Conservation (phyloP, 2,329 filamentous ascomycete genomes). For the Ophiosphaerella narmari region DNA sequence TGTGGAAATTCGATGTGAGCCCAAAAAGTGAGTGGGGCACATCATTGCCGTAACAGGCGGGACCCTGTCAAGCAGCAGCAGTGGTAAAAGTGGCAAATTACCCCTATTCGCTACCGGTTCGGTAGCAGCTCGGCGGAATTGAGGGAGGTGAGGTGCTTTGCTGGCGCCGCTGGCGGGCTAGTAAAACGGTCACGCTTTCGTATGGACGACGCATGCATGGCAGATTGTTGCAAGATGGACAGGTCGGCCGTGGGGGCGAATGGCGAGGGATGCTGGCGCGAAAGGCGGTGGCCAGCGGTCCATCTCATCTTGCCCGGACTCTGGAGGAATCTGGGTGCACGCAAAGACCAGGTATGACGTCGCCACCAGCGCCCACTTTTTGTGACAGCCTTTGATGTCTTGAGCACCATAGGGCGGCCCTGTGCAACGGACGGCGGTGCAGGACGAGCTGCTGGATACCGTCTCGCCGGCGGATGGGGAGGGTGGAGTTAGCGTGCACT, state of each 20-base stretch:
- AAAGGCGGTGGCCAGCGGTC: conserved; percentile 5
- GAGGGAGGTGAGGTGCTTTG: conserved; percentile 1
- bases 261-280: neutral
- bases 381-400: neutral
- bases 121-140: conserved; percentile 1
- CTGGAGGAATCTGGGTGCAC: conserved; percentile 1
- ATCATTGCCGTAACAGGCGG: conserved; percentile 5
- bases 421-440: no score
- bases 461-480: neutral
- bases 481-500: conserved; percentile 5
- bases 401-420: neutral
- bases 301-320: conserved; percentile 1
- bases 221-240: neutral
- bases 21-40: conserved; percentile 1
- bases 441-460: neutral
- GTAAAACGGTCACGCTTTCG: conserved; percentile 6
- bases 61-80: neutral
- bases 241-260: neutral
- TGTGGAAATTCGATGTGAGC: conserved; percentile 9
- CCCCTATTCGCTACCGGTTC: conserved; percentile 7
- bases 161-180: conserved; percentile 6
- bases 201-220: conserved; percentile 1
- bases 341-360: conserved; percentile 6
- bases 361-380: neutral
- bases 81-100: conserved; percentile 8